Percentiles rank a stretch among this genome's conserved stretches.
Evolutionary conservation across 1,284 basidiomycete species (phyloP).

Genomic region (Peniophora sp.): DNA sequence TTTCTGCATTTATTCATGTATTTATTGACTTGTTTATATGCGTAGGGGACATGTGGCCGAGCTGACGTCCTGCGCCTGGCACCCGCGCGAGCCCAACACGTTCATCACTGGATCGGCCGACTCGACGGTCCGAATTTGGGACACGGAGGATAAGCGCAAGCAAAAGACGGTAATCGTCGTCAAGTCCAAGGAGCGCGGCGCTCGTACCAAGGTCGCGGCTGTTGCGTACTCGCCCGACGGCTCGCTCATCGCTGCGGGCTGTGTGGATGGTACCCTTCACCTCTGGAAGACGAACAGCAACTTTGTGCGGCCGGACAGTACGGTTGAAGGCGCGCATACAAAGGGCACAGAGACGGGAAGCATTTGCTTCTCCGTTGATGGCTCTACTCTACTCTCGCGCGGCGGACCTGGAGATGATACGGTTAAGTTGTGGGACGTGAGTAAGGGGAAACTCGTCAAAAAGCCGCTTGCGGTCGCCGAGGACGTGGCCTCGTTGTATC

Average conservation of each 20-base stretch:
- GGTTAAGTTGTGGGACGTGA: slow-evolving; percentile 93
- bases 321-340: slow-evolving; percentile 79
- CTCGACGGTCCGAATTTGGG: slow-evolving; percentile 95
- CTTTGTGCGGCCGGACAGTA: slow-evolving; percentile 83
- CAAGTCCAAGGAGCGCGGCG: slow-evolving; percentile 94
- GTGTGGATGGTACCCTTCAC: slow-evolving; percentile 86
- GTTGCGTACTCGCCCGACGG: slow-evolving; percentile 87
- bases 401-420: slow-evolving; percentile 81
- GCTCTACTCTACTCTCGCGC: slow-evolving; percentile 73
- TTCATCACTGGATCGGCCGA: slow-evolving; percentile 96
- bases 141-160: slow-evolving; percentile 80
- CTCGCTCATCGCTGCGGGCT: slow-evolving; percentile 77
- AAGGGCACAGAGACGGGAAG: slow-evolving; percentile 82
- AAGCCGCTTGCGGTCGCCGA: slow-evolving; percentile 69
- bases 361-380: slow-evolving; percentile 80
- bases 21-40: neutral
- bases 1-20: neutral
- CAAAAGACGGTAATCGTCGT: slow-evolving; percentile 94
- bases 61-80: slow-evolving; percentile 85
- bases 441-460: slow-evolving; percentile 57
- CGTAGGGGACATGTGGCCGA: slow-evolving; percentile 90
- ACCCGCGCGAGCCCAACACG: slow-evolving; percentile 73
- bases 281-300: slow-evolving; percentile 92
- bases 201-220: slow-evolving; percentile 84
- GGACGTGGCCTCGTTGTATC: slow-evolving; percentile 74